Conservation (phyloP, 805 yeast genomes). For the Peterozyma toletana region DNA sequence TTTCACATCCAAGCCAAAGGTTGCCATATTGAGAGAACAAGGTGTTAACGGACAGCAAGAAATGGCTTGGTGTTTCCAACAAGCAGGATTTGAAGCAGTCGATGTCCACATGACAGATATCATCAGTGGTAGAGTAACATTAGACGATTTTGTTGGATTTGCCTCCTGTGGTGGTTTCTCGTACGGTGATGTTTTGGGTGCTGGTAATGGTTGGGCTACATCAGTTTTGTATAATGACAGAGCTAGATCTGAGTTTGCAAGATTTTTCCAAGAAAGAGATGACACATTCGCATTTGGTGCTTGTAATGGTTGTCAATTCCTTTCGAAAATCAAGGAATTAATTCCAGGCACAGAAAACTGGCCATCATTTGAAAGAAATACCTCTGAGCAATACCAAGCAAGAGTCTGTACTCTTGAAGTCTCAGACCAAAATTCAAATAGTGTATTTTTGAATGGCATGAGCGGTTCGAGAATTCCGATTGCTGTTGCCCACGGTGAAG, state of each 20-base stretch:
- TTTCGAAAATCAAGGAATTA: constrained; percentile 75
- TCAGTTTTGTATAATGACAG: constrained; percentile 80
- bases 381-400: constrained; percentile 93
- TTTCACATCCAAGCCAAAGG: constrained; percentile 61
- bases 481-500: constrained; percentile 99
- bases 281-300: constrained; percentile 98
- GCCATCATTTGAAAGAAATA: constrained; percentile 92
- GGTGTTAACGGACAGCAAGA: constrained; percentile 98
- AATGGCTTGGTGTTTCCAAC: constrained; percentile 95
- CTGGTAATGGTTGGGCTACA: constrained; percentile 99
- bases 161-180: constrained; percentile 99
- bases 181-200: constrained; percentile 97
- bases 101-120: constrained; percentile 98
- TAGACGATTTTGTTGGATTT: constrained; percentile 80
- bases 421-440: constrained; percentile 32
- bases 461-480: constrained; percentile 90
- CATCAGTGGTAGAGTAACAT: constrained; percentile 58
- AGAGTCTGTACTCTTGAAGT: constrained; percentile 87
- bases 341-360: constrained; percentile 93
- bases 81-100: constrained; percentile 89
- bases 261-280: constrained; percentile 69
- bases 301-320: constrained; percentile 97
- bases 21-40: constrained; percentile 95
- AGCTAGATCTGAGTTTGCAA: constrained; percentile 68
- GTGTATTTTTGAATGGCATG: constrained; percentile 82